phyloP scores from a whole-genome alignment of 2,329 filamentous ascomycete genomes.

The Lasiodiplodia theobromae region DNA sequence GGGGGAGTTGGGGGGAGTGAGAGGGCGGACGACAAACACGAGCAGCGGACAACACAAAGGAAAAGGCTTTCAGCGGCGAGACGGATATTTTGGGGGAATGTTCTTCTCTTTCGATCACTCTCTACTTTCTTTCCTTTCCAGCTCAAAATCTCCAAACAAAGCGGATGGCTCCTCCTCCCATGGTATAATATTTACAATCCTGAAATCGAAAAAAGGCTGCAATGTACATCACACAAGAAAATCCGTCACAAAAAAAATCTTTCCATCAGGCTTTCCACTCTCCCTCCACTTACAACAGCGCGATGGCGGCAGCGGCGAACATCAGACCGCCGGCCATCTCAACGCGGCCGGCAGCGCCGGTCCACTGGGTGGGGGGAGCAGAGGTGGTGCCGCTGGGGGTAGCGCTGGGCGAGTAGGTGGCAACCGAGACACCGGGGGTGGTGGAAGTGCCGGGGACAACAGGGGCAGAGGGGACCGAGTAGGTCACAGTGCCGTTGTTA shows the following conservation, averaged over 20 bases:
- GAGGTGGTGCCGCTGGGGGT: neutral
- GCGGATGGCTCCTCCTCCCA: neutral
- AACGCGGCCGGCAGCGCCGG: constrained; percentile 21
- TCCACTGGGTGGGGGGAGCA: constrained; percentile 1
- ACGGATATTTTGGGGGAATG: neutral
- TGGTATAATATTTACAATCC: constrained; percentile 22
- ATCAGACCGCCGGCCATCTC: constrained; percentile 17
- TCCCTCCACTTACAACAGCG: constrained; percentile 6
- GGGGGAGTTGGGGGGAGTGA: neutral
- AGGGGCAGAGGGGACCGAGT: constrained; percentile 1
- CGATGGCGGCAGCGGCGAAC: constrained; percentile 9
- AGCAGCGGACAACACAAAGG: neutral
- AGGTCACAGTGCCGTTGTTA: constrained; percentile 18
- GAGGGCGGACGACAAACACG: neutral
- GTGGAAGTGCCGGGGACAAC: neutral
- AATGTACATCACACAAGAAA: constrained; percentile 20
- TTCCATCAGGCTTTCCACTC: neutral
- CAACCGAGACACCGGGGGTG: neutral
- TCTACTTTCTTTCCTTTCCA: neutral
- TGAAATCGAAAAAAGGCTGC: neutral
- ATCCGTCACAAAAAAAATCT: constrained; percentile 17
- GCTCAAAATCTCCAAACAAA: neutral
- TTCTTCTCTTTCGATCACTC: constrained; percentile 1
- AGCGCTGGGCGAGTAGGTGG: neutral
- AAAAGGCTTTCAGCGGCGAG: neutral